Evolutionary conservation across 495 filamentous ascomycete genomes (phyloP).

Genomic region (Aspergillus haitiensis): DNA sequence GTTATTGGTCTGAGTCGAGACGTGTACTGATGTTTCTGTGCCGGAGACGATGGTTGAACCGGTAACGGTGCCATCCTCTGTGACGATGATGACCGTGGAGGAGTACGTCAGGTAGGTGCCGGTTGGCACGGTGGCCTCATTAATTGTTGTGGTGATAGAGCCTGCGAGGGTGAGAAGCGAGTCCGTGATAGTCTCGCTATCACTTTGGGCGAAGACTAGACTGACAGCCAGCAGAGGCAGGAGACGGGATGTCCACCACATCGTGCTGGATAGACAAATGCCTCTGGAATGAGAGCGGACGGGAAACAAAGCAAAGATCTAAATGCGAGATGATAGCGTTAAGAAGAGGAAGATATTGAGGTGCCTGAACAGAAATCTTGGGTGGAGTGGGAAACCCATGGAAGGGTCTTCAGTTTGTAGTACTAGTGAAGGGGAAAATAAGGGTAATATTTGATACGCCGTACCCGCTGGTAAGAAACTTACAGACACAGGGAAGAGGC

Average conservation of each 20-base stretch:
- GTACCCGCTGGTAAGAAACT: too few relatives aligned
- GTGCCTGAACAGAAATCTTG: too few relatives aligned
- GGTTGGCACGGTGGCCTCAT: conserved; percentile 27
- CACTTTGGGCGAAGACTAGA: conserved; percentile 8
- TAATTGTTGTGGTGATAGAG: conserved; percentile 23
- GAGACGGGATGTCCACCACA: conserved; percentile 20
- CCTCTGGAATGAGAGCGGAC: not conserved
- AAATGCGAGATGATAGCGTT: not conserved
- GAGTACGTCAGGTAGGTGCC: conserved; percentile 43
- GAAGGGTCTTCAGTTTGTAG: too few relatives aligned
- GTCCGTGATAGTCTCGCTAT: conserved; percentile 7
- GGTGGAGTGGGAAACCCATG: too few relatives aligned
- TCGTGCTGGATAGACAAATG: conserved; percentile 9
- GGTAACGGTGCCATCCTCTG: conserved; percentile 30
- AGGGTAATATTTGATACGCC: too few relatives aligned
- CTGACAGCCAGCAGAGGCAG: conserved; percentile 21
- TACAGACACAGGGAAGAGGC: not conserved
- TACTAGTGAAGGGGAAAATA: too few relatives aligned
- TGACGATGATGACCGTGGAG: conserved; percentile 38
- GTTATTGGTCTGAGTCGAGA: conserved; percentile 29
- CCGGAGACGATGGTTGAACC: conserved; percentile 24
- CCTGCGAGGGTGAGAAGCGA: conserved; percentile 28
- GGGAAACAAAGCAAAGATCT: not conserved
- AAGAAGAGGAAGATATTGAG: not conserved
- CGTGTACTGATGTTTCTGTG: conserved; percentile 23